phyloP scores from a whole-genome alignment of 2,329 filamentous ascomycete genomes.

The Fusarium chuoi region DNA sequence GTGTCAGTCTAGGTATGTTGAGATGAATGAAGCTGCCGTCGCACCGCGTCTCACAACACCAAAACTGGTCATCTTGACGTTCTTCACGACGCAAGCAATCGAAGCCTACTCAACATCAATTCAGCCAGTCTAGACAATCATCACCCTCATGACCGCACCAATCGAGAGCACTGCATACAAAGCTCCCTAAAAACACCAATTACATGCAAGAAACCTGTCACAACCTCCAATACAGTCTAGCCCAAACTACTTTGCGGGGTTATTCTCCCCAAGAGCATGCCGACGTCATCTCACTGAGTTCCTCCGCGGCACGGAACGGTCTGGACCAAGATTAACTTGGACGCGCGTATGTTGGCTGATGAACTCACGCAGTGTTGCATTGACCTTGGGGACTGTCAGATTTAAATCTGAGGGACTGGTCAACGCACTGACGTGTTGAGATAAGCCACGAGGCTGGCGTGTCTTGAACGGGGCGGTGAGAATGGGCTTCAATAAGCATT shows the following conservation, averaged over 20 bases:
- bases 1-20: neutral
- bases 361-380: neutral
- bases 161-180: neutral
- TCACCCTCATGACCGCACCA: neutral
- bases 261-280: neutral
- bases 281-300: neutral
- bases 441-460: neutral
- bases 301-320: neutral
- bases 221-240: neutral
- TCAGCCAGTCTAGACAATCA: neutral
- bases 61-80: neutral
- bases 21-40: neutral
- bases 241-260: neutral
- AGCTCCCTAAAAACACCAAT: neutral
- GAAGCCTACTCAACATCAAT: neutral
- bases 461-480: neutral
- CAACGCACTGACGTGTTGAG: neutral
- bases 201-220: neutral
- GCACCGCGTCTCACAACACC: neutral
- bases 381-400: neutral
- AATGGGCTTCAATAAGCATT: neutral
- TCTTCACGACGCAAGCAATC: neutral
- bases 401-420: neutral
- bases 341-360: conserved; percentile 1
- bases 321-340: neutral